Conservation (phyloP, 2,329 filamentous ascomycete genomes). For the Fusarium fujikuroi region DNA sequence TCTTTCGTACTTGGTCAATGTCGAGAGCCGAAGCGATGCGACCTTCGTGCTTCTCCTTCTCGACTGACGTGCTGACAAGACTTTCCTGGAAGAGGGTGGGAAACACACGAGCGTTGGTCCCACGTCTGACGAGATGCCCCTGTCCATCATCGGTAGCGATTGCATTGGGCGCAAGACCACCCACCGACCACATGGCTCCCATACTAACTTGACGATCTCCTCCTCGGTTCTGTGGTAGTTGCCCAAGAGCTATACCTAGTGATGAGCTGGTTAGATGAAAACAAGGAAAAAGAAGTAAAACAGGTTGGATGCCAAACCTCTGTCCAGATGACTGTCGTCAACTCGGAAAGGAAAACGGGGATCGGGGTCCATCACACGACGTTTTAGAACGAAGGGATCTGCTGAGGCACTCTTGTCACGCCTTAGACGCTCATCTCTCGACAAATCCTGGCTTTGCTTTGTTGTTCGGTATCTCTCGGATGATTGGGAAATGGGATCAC, state of each 20-base stretch:
- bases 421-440: constrained; percentile 56
- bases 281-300: not conserved
- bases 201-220: constrained; percentile 66
- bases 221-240: constrained; percentile 38
- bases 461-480: constrained; percentile 59
- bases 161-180: constrained; percentile 69
- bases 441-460: constrained; percentile 56
- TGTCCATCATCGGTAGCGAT: constrained; percentile 70
- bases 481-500: constrained; percentile 50
- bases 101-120: constrained; percentile 77
- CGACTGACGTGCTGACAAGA: constrained; percentile 62
- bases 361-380: constrained; percentile 31
- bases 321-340: constrained; percentile 22
- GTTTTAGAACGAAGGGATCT: constrained; percentile 55
- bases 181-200: constrained; percentile 81
- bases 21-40: constrained; percentile 83
- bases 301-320: constrained; percentile 19
- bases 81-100: constrained; percentile 60
- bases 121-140: constrained; percentile 72
- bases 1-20: constrained; percentile 74
- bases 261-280: constrained; percentile 11
- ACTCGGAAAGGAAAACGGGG: constrained; percentile 19
- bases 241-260: constrained; percentile 42
- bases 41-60: constrained; percentile 75
- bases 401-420: constrained; percentile 54